Base-by-base conservation (phyloP, 257 asterid genomes). In the Pogostemon cablin region DNA sequence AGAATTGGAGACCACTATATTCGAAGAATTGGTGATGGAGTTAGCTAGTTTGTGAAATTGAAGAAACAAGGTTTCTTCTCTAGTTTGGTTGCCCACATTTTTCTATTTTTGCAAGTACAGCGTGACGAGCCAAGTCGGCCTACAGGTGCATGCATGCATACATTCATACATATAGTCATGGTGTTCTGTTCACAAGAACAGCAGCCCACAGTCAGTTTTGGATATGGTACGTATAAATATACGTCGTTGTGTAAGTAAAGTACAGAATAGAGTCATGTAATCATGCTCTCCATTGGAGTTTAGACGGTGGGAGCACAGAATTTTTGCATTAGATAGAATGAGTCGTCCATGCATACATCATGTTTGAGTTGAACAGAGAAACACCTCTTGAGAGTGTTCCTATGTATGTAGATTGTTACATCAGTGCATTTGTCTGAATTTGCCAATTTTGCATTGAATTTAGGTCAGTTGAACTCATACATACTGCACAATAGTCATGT, bases 11-110 rank as follows among this genome's bases (percentile, higher is more conserved):
- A 39, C 74, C 4, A 65, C 63, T 69, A 77, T 89, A 79, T 85
- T 86, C 35, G 88, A 85, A 61, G 96, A 89, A 65, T 68, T 89
- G 76, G 86, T 64, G 4, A 64, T 65, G 74, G 97, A 89, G 83
- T 76, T 86, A 6, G 77, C 67, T 79, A 35, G 79, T 72, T 52
- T 37, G 67, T 78, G 52, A 65, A 44, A 71, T 77, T 67, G 63
- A 70, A 66, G 77, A 75, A 43, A 60, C 9, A 78, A 59, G 73
- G 32, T 49, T 66, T 48, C 57, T 6, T 35, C 12, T 25, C 32
- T 25, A 25, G 32, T 25, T 25, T 25, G 32, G 32, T 25, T 25
- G 32, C 32, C 32, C 32, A 0, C 32, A 25, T 25, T 25, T 25
- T 25, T 25, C 32, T 25, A 25, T 71, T 17, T 43, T 38, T 48